Conservation (phyloP, 148 eudicot species). For the Selenicereus undatus region DNA sequence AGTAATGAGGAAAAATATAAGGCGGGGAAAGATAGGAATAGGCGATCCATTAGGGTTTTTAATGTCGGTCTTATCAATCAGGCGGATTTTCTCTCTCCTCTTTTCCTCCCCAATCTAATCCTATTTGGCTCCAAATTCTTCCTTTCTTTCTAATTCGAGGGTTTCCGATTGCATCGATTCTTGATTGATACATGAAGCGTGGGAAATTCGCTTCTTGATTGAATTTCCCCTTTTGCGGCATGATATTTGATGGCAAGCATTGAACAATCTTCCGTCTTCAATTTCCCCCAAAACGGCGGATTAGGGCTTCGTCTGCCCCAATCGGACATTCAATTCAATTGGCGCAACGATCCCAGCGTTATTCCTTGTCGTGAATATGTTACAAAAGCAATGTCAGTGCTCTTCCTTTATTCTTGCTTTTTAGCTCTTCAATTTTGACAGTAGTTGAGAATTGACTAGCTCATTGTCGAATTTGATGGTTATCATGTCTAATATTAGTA, state of each 20-base stretch:
- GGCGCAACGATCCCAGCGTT: slow-evolving; percentile 25
- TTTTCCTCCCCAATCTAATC: slow-evolving; percentile 2
- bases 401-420: background rate
- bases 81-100: slow-evolving; percentile 1
- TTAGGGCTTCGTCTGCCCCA: slow-evolving; percentile 28
- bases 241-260: slow-evolving; percentile 30
- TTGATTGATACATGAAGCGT: background rate
- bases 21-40: background rate
- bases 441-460: background rate
- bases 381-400: slow-evolving; percentile 18
- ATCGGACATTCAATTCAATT: slow-evolving; percentile 24
- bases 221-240: background rate
- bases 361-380: slow-evolving; percentile 3
- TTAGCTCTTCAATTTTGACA: background rate
- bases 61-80: background rate
- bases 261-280: slow-evolving; percentile 14
- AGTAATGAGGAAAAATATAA: background rate
- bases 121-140: slow-evolving; percentile 12
- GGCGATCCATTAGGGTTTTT: background rate
- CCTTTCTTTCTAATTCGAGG: slow-evolving; percentile 8
- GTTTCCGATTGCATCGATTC: background rate
- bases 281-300: slow-evolving; percentile 25
- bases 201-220: background rate
- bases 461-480: background rate
- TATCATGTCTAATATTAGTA: background rate